phyloP scores from a whole-genome alignment of 139 green algal genomes.

The Limnomonas spitsbergensis region DNA sequence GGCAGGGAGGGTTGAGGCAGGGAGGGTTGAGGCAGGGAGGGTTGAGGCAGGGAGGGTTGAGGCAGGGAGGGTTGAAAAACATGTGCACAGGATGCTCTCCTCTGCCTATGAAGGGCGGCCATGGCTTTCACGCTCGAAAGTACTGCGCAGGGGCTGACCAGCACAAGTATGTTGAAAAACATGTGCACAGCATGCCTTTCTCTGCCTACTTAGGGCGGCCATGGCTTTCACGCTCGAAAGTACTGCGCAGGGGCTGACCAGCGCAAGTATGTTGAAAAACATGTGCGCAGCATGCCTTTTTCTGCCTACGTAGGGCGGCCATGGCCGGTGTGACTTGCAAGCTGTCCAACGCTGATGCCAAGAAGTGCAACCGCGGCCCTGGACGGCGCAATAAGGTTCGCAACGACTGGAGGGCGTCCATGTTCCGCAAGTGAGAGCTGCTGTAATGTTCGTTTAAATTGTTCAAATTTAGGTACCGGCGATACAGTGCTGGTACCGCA shows the following conservation, averaged over 20 bases:
- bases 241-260: not conserved
- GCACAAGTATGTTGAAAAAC: too few species aligned
- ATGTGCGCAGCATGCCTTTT: not conserved
- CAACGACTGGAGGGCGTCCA: conserved; percentile 5
- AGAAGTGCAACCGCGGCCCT: conserved; percentile 6
- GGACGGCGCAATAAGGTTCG: conserved; percentile 6
- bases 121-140: not conserved
- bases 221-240: not conserved
- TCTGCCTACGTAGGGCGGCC: not conserved
- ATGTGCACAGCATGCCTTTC: too few species aligned
- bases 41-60: too few species aligned
- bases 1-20: too few species aligned
- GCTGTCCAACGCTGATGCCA: not conserved
- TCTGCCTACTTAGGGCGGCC: not conserved
- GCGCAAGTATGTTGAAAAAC: not conserved
- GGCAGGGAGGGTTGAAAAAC: too few species aligned
- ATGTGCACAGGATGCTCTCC: too few species aligned
- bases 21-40: too few species aligned
- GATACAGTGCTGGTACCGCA: too few species aligned
- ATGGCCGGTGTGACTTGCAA: not conserved
- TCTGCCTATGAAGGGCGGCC: not conserved
- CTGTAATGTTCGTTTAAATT: too few species aligned
- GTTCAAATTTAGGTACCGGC: too few species aligned
- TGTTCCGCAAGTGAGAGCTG: not conserved
- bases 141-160: too few species aligned